Evolutionary conservation across 116 monocot genomes (phyloP).

Genomic region (Posidonia oceanica): DNA sequence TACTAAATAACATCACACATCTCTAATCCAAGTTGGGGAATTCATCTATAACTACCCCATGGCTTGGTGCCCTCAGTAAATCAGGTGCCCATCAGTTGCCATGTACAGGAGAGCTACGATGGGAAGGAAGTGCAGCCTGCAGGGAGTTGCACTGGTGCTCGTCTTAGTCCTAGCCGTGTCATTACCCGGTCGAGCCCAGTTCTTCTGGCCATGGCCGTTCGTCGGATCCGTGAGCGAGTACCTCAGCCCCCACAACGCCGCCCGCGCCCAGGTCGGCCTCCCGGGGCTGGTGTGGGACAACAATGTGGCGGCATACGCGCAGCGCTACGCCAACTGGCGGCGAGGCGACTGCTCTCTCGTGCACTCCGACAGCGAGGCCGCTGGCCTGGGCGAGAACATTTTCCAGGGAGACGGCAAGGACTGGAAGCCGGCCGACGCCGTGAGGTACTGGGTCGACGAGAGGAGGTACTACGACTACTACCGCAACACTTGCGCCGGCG

Average conservation of each 20-base stretch:
- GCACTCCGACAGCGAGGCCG: constrained; percentile 12
- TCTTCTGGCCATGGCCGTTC: no score
- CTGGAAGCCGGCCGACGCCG: constrained; percentile 18
- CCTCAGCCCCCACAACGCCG: constrained; percentile 21
- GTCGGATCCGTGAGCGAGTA: constrained; percentile 4
- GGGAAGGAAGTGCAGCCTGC: no score
- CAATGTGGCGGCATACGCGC: constrained; percentile 21
- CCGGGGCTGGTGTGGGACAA: constrained; percentile 14
- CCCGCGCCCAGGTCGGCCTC: constrained; percentile 18
- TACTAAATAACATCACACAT: no score
- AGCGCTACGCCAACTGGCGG: constrained; percentile 13
- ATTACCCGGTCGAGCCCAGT: no score
- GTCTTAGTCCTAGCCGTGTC: no score
- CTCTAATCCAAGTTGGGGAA: no score
- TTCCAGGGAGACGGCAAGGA: constrained; percentile 12
- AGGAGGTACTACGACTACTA: constrained; percentile 16
- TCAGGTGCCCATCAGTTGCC: no score
- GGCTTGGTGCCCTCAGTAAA: no score
- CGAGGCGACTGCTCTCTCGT: constrained; percentile 13
- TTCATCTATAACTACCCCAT: no score
- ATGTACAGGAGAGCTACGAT: no score
- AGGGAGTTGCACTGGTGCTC: no score
- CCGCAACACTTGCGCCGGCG: constrained; percentile 13
- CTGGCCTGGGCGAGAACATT: constrained; percentile 16
- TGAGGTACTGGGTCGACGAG: constrained; percentile 14